Conservation (phyloP, 129 eudicot species). For the Deinandra increscens region DNA sequence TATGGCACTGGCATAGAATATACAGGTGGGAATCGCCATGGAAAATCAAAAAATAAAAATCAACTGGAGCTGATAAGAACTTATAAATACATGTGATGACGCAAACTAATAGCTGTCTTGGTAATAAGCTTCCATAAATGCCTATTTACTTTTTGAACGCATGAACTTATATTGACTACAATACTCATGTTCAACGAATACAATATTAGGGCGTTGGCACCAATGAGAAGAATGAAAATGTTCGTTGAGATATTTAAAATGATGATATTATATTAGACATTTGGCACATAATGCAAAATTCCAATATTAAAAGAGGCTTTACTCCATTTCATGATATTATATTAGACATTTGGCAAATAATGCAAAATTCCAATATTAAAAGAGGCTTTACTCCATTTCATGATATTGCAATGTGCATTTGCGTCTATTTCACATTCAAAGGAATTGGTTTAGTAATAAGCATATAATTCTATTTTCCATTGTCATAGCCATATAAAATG, state of each 20-base stretch:
- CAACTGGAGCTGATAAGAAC: neutral
- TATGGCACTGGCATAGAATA: constrained; percentile 8
- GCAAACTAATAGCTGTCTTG: neutral
- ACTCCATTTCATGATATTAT: constrained; percentile 2
- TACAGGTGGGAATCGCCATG: neutral
- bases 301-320: neutral
- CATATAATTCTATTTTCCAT: neutral
- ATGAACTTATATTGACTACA: neutral
- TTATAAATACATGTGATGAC: constrained; percentile 2
- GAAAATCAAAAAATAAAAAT: neutral
- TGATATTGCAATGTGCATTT: neutral
- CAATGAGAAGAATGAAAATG: neutral
- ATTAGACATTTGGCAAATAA: constrained; percentile 9
- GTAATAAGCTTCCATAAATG: neutral
- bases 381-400: constrained; percentile 6
- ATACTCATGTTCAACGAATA: neutral
- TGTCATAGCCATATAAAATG: neutral
- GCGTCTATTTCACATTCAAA: neutral
- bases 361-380: neutral
- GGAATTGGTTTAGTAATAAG: constrained; percentile 14
- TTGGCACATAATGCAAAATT: constrained; percentile 10
- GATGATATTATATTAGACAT: neutral
- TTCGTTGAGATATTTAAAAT: neutral
- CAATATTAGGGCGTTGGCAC: neutral
- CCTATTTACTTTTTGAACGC: neutral